Base-by-base conservation (phyloP, 2,329 filamentous ascomycete species). In the Iodosphaeria phyllophila region DNA sequence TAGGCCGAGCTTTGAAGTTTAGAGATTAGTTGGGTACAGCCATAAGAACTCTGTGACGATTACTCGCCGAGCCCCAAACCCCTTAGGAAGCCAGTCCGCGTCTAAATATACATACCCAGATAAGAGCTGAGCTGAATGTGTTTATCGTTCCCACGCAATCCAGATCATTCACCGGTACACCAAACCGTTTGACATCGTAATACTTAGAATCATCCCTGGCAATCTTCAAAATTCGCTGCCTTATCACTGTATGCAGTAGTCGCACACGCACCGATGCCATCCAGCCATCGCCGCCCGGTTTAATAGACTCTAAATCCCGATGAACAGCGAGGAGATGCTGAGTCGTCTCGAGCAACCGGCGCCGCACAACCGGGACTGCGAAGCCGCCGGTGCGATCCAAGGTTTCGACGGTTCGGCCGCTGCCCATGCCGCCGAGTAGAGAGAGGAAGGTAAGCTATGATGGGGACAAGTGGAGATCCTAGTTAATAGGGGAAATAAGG, bases 301-400 rank as follows among this genome's bases (percentile, higher is more conserved):
- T 56, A 35, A 86, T 65, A 4, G 64, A 65, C 13, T 66, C 58
- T 2, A 79, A 40, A 5, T 67, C 70, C 21, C 57, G 52, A 4
- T 75, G 75, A 24, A 77, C 72, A 41, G 82, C 71, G 5, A 83
- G 58, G 8, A 79, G 65, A 44, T 79, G 72, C 42, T 83, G 77
- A 3, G 74, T 73, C 2, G 78, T 84, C 46, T 84, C 75, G 15
- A 60, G 46, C 9, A 61, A 50, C 4, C 78, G 58, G 10, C 67
- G 62, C 29, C 66, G 60, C 4, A 74, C 74, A 4, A 77, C 68
- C 33, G 68, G 66, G 2, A 64, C 60, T 8, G 64, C 64, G 43
- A 84, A 86, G 0, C 77, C 77, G 8, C 76, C 76, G 0, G 78
- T 84, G 12, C 75, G 58, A 3, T 71, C 60, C 8, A 86, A 55